Evolutionary conservation across 768 basidiomycete genomes (phyloP), one percentile per base, ranked within the genome.

Genomic region (Boletus insuetus): DNA sequence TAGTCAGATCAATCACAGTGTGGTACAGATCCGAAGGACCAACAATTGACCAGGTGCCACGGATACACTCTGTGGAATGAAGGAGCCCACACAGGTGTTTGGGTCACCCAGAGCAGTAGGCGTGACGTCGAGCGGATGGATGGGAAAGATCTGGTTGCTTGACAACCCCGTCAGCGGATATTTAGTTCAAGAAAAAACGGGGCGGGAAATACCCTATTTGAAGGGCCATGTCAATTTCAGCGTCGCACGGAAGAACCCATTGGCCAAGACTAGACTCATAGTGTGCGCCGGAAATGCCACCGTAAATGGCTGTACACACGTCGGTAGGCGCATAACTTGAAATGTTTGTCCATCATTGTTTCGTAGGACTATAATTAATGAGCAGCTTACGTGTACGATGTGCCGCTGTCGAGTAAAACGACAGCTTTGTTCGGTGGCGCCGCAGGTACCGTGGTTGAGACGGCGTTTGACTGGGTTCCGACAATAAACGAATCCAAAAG

Each of bases 81-180:
- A 89, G 17, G 90, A 85, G 34, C 91, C 91, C 32, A 87, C 73
- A 59, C 91, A 94, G 13, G 69, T 74, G 14, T 71, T 71, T 10
- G 77, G 58, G 69, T 83, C 77, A 29, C 73, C 62, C 6, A 76
- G 53, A 43, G 76, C 74, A 14, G 69, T 64, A 4, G 85, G 83
- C 1, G 81, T 79, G 39, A 91, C 75, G 67, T 94, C 91, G 19
- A 94, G 76, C 14, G 91, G 91, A 68, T 93, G 87, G 34, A 94
- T 66, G 40, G 91, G 87, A 67, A 83, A 89, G 14, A 89, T 75
- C 66, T 84, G 79, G n/a, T 85, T 81, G 45, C 91, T 91, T 59
- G 51, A 46, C 59, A 47, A n/a, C 37, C 8, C 34, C 50, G 37
- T 72, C 49, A 68, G 45, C 4, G 43, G 54, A 49, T 31, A 44